phyloP scores from a whole-genome alignment of 2,329 filamentous ascomycete genomes.

The Nothopassalora personata region DNA sequence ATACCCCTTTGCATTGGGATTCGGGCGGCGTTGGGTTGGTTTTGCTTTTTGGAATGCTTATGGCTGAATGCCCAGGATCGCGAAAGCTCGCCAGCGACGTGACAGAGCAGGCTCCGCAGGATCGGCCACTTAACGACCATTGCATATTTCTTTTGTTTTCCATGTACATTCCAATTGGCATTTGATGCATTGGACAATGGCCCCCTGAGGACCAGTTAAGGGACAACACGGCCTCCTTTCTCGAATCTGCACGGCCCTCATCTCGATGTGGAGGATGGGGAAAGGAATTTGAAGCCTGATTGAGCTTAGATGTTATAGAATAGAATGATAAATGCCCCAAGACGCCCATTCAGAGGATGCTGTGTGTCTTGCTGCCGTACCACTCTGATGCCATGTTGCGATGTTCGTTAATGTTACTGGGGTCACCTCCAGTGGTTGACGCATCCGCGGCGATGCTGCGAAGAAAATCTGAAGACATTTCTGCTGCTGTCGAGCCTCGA shows the following conservation, averaged over 20 bases:
- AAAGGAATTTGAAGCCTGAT: background rate
- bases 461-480: background rate
- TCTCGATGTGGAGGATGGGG: background rate
- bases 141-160: slow-evolving; percentile 3
- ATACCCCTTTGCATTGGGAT: background rate
- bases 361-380: background rate
- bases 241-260: slow-evolving; percentile 9
- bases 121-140: background rate
- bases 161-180: slow-evolving; percentile 7
- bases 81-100: background rate
- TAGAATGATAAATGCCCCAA: background rate
- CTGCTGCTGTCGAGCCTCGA: background rate
- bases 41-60: background rate
- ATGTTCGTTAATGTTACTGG: background rate
- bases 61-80: background rate
- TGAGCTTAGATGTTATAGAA: background rate
- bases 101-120: background rate
- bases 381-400: background rate
- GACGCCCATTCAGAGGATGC: background rate
- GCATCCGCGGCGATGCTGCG: background rate
- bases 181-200: background rate
- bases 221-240: background rate
- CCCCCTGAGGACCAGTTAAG: background rate
- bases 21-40: background rate
- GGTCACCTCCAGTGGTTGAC: background rate